Percentiles rank a stretch among this genome's conserved stretches.
phyloP scores from a whole-genome alignment of 352 stramenopile species.

The Globisporangium cederbergense region DNA sequence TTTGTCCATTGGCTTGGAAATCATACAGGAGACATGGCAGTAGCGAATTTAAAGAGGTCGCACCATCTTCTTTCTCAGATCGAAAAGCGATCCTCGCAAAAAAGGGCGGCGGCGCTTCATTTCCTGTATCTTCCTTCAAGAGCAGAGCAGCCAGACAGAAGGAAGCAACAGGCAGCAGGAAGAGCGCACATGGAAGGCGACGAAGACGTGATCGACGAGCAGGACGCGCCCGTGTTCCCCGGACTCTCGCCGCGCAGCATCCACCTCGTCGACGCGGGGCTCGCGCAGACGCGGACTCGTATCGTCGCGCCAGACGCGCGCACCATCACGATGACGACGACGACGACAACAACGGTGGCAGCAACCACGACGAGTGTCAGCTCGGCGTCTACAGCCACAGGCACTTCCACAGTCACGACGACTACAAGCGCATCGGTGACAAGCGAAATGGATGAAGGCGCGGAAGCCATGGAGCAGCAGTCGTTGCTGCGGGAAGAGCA shows the following conservation, averaged over 20 bases:
- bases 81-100: not conserved
- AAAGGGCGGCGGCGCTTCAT: not conserved
- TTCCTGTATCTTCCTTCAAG: not conserved
- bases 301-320: conserved; percentile 2
- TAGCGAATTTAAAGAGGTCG: no score
- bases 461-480: conserved; percentile 9
- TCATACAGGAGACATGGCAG: no score
- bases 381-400: not conserved
- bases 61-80: not conserved
- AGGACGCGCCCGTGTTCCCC: conserved; percentile 15
- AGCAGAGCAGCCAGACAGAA: not conserved
- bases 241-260: conserved; percentile 18
- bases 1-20: no score
- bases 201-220: conserved; percentile 12
- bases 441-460: conserved; percentile 6
- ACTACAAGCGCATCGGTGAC: conserved; percentile 5
- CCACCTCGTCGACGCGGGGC: conserved; percentile 12
- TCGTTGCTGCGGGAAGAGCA: conserved; percentile 7
- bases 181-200: conserved; percentile 6
- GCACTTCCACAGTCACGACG: not conserved
- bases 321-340: conserved; percentile 7
- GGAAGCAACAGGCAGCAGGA: not conserved
- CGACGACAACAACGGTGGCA: not conserved
- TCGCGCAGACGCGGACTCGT: conserved; percentile 7
- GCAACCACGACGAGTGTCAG: not conserved